Base-by-base conservation (phyloP, 305 asterid species). In the Fraxinus dipetala region DNA sequence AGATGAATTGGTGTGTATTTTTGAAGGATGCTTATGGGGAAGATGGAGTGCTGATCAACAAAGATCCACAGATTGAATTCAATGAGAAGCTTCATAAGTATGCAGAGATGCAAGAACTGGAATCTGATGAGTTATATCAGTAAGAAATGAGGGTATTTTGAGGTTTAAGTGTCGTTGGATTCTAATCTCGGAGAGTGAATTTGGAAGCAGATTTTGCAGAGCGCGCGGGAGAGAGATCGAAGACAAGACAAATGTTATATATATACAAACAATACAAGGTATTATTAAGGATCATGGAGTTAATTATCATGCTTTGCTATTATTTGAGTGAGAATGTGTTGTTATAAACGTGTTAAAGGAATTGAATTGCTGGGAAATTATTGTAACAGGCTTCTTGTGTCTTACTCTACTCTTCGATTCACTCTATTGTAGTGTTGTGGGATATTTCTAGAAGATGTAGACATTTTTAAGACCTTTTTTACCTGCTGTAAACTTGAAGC, bases 1-100 rank as follows among this genome's bases (percentile, higher is more conserved):
- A 94, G 92, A 95, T 95, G 99, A 94, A 95, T 81, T 95, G 99
- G 98, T 90, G 96, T 36, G 98, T 94, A 73, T 94, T 95, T 87
- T 84, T 95, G 72, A 95, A 90, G 89, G 97, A 93, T 87, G 97
- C 90, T 32, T 94, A 93, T 80, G 92, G 92, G 16, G 93, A 90
- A 75, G 94, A 93, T 13, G 97, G 94, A 63, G 77, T 78, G 88
- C 89, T 95, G 84, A 73, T 89, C 6, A 32, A 83, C 38, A 94
- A 94, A 90, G 97, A 93, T 89, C 96, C 97, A 0, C 98, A 89
- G 79, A 88, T 94, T 26, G 83, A 76, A 83, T 95, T 95, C 85
- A 90, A 91, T 77, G 92, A 92, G 79, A 90, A 91, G 83, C 88
- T 94, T 69, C 89, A 86, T 80, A 81, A 77, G 79, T 86, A 85